These are phyloP conservation scores for Pseudopediastrum boryanum DNA, from an alignment of 139 green algal genomes.

Conservation along the genomic window DNA sequence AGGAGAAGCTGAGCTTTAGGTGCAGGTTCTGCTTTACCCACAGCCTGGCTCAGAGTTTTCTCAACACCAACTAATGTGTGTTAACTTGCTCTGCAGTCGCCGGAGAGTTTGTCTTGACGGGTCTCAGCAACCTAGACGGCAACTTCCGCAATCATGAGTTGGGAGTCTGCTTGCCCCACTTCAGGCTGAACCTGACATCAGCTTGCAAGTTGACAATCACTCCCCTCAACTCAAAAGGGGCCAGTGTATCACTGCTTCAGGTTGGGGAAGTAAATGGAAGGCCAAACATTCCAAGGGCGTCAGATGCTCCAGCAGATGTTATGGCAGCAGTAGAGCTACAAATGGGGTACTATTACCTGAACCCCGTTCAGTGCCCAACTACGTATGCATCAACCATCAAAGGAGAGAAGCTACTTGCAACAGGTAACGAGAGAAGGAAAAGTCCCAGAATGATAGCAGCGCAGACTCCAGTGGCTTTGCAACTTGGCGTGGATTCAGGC, in stretches of 20 bases:
- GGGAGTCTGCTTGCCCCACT: slow-evolving; percentile 37
- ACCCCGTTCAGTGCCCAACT: slow-evolving; percentile 18
- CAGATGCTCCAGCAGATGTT: slow-evolving; percentile 10
- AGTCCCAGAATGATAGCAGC: too few relatives aligned
- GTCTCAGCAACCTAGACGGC: slow-evolving; percentile 34
- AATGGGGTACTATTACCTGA: slow-evolving; percentile 40
- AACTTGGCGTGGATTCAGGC: neutral
- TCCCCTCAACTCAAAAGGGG: slow-evolving; percentile 6
- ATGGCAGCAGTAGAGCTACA: slow-evolving; percentile 26
- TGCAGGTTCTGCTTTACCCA: too few relatives aligned
- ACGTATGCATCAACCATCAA: slow-evolving; percentile 13
- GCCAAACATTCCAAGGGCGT: slow-evolving; percentile 24
- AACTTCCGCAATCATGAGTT: slow-evolving; percentile 40
- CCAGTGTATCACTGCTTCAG: slow-evolving; percentile 20
- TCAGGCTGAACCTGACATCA: slow-evolving; percentile 27
- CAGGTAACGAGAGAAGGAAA: slow-evolving; percentile 13
- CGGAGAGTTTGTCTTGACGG: slow-evolving; percentile 40
- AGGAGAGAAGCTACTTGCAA: slow-evolving; percentile 20
- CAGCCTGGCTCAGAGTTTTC: too few relatives aligned
- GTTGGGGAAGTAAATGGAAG: slow-evolving; percentile 6
- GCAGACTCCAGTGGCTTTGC: too few relatives aligned
- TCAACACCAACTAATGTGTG: too few relatives aligned
- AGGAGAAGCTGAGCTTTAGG: too few relatives aligned
- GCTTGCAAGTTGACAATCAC: slow-evolving; percentile 28
- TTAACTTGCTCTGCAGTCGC: slow-evolving; percentile 34